Conservation (phyloP, 495 filamentous ascomycete species). For the Tuber calosporum region DNA sequence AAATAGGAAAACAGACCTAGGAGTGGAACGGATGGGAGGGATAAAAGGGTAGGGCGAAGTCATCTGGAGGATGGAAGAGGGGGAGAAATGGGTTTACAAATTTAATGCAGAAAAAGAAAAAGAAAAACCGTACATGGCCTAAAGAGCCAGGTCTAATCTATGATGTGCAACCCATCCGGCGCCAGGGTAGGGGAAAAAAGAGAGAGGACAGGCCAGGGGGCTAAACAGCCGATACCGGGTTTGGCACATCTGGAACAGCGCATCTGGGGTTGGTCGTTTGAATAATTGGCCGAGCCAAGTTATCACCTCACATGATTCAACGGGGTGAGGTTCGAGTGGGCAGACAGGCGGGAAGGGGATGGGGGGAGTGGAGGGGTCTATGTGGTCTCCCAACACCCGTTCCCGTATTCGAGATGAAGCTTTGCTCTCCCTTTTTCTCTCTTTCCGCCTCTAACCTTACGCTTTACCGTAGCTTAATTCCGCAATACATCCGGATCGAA, state of each 20-base stretch:
- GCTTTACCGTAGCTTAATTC: neutral
- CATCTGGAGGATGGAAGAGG: neutral
- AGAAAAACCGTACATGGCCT: neutral
- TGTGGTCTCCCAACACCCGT: neutral
- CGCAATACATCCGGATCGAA: neutral
- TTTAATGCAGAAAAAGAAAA: neutral
- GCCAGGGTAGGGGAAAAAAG: neutral
- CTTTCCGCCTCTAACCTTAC: neutral
- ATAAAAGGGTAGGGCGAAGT: neutral
- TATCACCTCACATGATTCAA: neutral
- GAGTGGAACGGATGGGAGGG: neutral
- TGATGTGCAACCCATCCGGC: neutral
- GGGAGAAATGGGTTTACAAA: neutral
- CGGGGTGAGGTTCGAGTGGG: neutral
- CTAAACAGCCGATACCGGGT: constrained; percentile 1
- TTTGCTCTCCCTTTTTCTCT: too few relatives aligned
- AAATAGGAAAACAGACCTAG: constrained; percentile 2
- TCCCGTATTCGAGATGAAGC: neutral
- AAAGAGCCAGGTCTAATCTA: constrained; percentile 1
- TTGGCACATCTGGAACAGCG: constrained; percentile 4
- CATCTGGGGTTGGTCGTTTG: constrained; percentile 3
- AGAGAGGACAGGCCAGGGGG: neutral
- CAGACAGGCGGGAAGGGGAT: neutral
- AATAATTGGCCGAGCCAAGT: neutral
- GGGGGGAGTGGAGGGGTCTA: neutral